Evolutionary conservation across 768 basidiomycete genomes (phyloP).

Genomic region (Collybia sordida): DNA sequence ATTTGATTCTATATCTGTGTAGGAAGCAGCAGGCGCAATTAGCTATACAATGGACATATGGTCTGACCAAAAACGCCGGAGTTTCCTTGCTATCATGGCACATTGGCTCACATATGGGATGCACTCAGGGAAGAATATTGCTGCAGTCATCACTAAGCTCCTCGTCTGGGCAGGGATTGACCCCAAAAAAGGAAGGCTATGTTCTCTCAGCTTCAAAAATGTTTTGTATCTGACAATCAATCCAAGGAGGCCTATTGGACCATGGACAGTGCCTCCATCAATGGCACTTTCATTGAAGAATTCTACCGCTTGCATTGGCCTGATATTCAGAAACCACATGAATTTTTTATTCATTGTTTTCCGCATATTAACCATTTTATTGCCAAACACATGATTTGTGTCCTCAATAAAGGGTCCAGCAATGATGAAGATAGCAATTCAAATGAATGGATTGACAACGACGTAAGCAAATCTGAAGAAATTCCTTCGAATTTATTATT

Average conservation of each 20-base stretch:
- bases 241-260: slow-evolving; percentile 9
- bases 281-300: slow-evolving; percentile 4
- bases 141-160: background rate
- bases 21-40: slow-evolving; percentile 11
- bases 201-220: background rate
- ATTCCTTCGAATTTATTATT: background rate
- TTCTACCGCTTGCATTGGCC: background rate
- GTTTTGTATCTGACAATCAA: background rate
- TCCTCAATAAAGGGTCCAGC: background rate
- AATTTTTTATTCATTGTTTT: slow-evolving; percentile 16
- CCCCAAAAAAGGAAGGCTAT: background rate
- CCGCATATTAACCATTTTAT: slow-evolving; percentile 19
- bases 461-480: background rate
- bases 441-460: background rate
- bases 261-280: slow-evolving; percentile 17
- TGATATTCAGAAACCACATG: slow-evolving; percentile 3
- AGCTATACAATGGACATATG: slow-evolving; percentile 17
- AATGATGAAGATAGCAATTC: background rate
- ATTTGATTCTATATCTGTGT: background rate
- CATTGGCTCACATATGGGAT: slow-evolving; percentile 16
- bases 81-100: slow-evolving; percentile 13
- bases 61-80: slow-evolving; percentile 7
- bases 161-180: slow-evolving; percentile 4
- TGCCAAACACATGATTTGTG: slow-evolving; percentile 8
- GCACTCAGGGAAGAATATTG: slow-evolving; percentile 12